Conservation (phyloP, 805 yeast species). For the Yarrowia alimentaria region DNA sequence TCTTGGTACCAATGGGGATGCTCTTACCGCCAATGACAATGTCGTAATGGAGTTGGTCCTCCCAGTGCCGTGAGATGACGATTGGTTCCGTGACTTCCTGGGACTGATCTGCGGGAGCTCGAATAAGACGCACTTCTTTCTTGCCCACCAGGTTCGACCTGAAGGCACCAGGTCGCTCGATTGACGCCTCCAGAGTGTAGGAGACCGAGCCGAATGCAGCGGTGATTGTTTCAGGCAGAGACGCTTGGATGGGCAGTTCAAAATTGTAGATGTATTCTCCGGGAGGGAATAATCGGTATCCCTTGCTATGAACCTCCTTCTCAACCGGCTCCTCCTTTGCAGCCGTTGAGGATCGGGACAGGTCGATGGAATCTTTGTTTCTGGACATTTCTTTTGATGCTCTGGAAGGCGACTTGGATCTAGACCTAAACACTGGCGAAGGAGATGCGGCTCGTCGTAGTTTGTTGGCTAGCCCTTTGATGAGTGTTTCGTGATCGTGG, state of each 20-base stretch:
- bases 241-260: constrained; percentile 81
- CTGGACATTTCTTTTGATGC: background rate
- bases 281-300: constrained; percentile 59
- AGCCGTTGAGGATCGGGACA: background rate
- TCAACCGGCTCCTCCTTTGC: background rate
- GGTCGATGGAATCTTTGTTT: background rate
- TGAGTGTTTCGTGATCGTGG: constrained; percentile 22
- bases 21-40: constrained; percentile 88
- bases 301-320: constrained; percentile 34
- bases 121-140: constrained; percentile 61
- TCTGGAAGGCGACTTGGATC: constrained; percentile 7
- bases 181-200: constrained; percentile 64
- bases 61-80: constrained; percentile 89
- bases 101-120: constrained; percentile 75
- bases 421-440: constrained; percentile 19
- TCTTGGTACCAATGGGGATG: constrained; percentile 73
- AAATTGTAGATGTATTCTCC: constrained; percentile 93
- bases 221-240: constrained; percentile 73
- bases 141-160: constrained; percentile 68
- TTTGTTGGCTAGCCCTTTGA: constrained; percentile 32
- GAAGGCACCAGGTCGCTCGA: constrained; percentile 83
- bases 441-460: constrained; percentile 35
- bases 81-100: constrained; percentile 92
- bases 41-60: constrained; percentile 83
- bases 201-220: constrained; percentile 79